Evolutionary conservation across 1,139 yeast species (phyloP).

Genomic region (Candida sojae): DNA sequence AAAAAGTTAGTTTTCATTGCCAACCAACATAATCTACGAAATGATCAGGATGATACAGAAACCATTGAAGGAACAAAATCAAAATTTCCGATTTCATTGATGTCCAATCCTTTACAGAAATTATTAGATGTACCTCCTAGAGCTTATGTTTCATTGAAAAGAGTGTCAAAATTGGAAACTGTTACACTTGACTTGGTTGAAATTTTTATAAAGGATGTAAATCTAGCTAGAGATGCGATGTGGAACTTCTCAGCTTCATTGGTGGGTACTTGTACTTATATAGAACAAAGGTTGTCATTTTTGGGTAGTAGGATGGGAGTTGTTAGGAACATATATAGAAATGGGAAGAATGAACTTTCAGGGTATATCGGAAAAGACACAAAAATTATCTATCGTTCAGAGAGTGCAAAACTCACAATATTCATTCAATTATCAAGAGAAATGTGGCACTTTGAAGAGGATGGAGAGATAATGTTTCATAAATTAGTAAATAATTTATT

Average conservation of each 20-base stretch:
- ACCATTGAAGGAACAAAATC: constrained; percentile 13
- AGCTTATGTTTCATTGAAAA: constrained; percentile 55
- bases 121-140: constrained; percentile 69
- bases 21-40: constrained; percentile 18
- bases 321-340: constrained; percentile 66
- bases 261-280: constrained; percentile 64
- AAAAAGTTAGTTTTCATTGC: constrained; percentile 26
- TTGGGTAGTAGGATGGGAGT: constrained; percentile 60
- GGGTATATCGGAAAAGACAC: constrained; percentile 74
- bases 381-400: constrained; percentile 82
- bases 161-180: constrained; percentile 33
- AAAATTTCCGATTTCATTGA: constrained; percentile 51
- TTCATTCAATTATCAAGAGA: constrained; percentile 88
- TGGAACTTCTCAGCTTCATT: constrained; percentile 76
- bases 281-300: constrained; percentile 65
- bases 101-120: constrained; percentile 63
- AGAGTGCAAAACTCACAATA: constrained; percentile 81
- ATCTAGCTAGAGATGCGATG: constrained; percentile 89
- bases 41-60: constrained; percentile 4
- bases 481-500: constrained; percentile 87
- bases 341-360: constrained; percentile 66
- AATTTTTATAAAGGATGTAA: constrained; percentile 75
- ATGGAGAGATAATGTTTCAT: constrained; percentile 92
- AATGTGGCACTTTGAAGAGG: constrained; percentile 98
- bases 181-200: constrained; percentile 84